Evolutionary conservation across 1,284 basidiomycete genomes (phyloP), one percentile per base, ranked within the genome.

Genomic region (Lentinus polychrous): DNA sequence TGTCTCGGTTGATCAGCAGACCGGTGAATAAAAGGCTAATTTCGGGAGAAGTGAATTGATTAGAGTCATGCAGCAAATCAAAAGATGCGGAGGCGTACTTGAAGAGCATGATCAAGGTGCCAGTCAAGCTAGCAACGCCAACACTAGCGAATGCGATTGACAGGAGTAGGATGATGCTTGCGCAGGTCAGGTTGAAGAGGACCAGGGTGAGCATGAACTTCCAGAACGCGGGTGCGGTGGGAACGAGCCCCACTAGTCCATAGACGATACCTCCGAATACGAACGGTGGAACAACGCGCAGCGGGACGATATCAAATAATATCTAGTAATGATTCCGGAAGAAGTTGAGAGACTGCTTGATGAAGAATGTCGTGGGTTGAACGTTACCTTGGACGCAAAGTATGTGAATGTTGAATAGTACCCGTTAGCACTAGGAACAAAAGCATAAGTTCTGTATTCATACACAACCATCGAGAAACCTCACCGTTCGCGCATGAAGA

Each of bases 391-490:
- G 52, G 93, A 92, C 1, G 89, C 74, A 67, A 99, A 98, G 72
- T 98, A 99, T 2, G 93, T 94, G 60, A 93, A 83, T 0, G 95
- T 88, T 0, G 90, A 88, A 65, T 99, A 98, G 66, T 99, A 99
- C 3, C 94, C 94, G 58, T 99, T 99, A 1, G 94, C 84, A 55
- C 93, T 91, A 60, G 32, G 36, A 23, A n/a, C n/a, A n/a, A n/a
- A n/a, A n/a, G n/a, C n/a, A n/a, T n/a, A n/a, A n/a, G n/a, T n/a
- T n/a, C n/a, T n/a, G n/a, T n/a, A n/a, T n/a, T n/a, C 37, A 17
- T 3, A 54, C 52, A 35, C 55, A 49, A 47, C 2, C 45, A 37
- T 20, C 22, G 36, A 32, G 17, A 50, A n/a, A 22, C 14, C 75
- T 42, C 55, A 92, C 89, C 94, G 78, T 69, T 99, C 95, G 18